Evolutionary conservation across 805 yeast species (phyloP), one percentile per base, ranked within the genome.

Genomic region (Ogataea nitratoaversa): DNA sequence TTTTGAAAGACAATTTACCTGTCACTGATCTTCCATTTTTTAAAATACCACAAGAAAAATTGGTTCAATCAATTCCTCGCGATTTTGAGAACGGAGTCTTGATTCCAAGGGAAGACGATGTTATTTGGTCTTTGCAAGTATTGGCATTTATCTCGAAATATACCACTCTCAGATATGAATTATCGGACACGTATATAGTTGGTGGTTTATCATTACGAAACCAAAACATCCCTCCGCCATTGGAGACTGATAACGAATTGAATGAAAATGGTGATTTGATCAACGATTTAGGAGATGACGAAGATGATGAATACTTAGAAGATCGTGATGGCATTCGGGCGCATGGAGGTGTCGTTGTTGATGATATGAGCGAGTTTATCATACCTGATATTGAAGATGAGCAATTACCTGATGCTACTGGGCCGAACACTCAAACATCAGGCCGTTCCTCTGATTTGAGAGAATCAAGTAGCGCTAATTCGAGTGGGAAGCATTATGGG

Each of bases 111-210:
- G 95, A 86, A 47, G 97, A 91, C 58, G 99, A 91, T 57, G 86
- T 91, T 14, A 81, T 88, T 28, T 89, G 96, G 96, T 84, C 95
- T 4, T 68, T 91, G 39, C 98, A 91, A 61, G 71, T 93, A 17
- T 63, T 93, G 37, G 98, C 98, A 12, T 91, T 89, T 61, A 86
- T 90, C 31, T 89, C 97, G 4, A 91, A 91, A 62, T 91, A 93
- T 55, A 82, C 96, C 0, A 74, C 78, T 46, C 67, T 90, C 59
- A 84, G 90, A 53, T 82, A 79, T 29, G 72, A 71, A 35, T 67
- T 91, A 43, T 95, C 89, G 49, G 76, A 74, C 38, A 81, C 95
- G 3, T 84, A 84, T 60, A 65, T 89, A 34, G 79, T 89, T 8
- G 82, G 85, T 12, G 77, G 79, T 22, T 67, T 91, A 62, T 80